Percentiles rank a stretch among this genome's conserved stretches.
Evolutionary conservation across 2,329 filamentous ascomycete genomes (phyloP).

Genomic region (Ramularia endophylla): DNA sequence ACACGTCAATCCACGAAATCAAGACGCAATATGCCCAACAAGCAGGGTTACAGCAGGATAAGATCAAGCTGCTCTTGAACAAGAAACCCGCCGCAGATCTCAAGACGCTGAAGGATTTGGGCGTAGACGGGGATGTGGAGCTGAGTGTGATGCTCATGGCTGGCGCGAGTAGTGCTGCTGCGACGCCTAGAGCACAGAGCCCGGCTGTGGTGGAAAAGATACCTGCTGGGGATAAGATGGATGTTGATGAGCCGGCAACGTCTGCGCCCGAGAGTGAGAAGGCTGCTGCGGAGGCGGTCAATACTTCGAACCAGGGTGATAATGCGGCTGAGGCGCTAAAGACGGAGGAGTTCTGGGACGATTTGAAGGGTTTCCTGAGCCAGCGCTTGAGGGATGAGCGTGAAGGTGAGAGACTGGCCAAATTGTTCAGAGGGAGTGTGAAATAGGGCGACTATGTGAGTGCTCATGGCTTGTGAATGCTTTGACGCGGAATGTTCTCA

Average conservation of each 20-base stretch:
- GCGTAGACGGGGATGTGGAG: slow-evolving; percentile 55
- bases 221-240: slow-evolving; percentile 25
- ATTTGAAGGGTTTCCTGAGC: slow-evolving; percentile 73
- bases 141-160: slow-evolving; percentile 87
- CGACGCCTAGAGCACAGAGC: slow-evolving; percentile 31
- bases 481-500: too few relatives aligned
- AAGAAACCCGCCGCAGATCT: slow-evolving; percentile 67
- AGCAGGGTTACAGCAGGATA: slow-evolving; percentile 61
- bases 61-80: slow-evolving; percentile 78
- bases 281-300: slow-evolving; percentile 33
- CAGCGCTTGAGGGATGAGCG: slow-evolving; percentile 68
- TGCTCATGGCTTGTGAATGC: too few relatives aligned
- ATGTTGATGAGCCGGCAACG: slow-evolving; percentile 23
- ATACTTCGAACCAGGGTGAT: slow-evolving; percentile 46
- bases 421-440: slow-evolving; percentile 68
- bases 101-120: slow-evolving; percentile 31
- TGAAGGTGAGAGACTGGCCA: slow-evolving; percentile 58
- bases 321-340: slow-evolving; percentile 50
- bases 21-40: slow-evolving; percentile 63
- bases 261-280: slow-evolving; percentile 27
- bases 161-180: slow-evolving; percentile 32
- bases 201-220: slow-evolving; percentile 33
- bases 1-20: slow-evolving; percentile 71
- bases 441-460: slow-evolving; percentile 35
- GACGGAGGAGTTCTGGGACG: slow-evolving; percentile 76